Evolutionary conservation across 225 moss, liverwort and hornwort genomes (phyloP), one percentile per base, ranked within the genome.

Genomic region (Thuidium tamariscinum): DNA sequence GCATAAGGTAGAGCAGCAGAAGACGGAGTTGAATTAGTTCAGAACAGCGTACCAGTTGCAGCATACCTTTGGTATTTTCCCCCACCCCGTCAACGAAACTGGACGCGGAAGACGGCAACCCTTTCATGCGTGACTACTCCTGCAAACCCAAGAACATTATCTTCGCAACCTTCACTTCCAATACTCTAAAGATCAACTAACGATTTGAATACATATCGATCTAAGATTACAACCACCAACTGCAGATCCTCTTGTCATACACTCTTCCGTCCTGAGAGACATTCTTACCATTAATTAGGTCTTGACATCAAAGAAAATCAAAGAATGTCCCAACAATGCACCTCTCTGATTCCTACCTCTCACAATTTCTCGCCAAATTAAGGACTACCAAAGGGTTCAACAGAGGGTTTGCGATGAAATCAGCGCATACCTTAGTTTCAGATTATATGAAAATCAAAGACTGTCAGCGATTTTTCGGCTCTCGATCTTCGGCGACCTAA

Each of bases 1-100:
- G 42, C 16, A 59, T 13, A 5, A 48, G 20, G 37, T 23, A 55
- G n/a, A 34, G 56, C 70, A 62, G 48, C 75, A 59, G 73, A 23
- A 82, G 75, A 41, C 34, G 22, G 69, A 65, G 74, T 30, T 3
- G 18, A 67, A 30, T 23, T 23, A 46, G 42, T 80, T 79, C 13
- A 59, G 56, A 81, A 39, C 14, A 65, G 84, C 90, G 67, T 92
- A 92, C 90, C 90, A 92, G 82, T 90, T 92, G 92, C 86, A 92
- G 88, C 88, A 88, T 87, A 79, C 87, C 88, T 86, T 88, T 90
- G 66, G 84, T 81, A 21, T 63, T 87, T 49, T 90, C 88, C 73
- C 88, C 88, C 42, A 91, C 78, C 67, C 77, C 86, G 55, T 92
- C 86, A 15, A 77, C 88, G 68, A 88, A 75, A 89, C 71, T 86